Conservation (phyloP, 2,329 filamentous ascomycete species). For the Hirsutella minnesotensis region DNA sequence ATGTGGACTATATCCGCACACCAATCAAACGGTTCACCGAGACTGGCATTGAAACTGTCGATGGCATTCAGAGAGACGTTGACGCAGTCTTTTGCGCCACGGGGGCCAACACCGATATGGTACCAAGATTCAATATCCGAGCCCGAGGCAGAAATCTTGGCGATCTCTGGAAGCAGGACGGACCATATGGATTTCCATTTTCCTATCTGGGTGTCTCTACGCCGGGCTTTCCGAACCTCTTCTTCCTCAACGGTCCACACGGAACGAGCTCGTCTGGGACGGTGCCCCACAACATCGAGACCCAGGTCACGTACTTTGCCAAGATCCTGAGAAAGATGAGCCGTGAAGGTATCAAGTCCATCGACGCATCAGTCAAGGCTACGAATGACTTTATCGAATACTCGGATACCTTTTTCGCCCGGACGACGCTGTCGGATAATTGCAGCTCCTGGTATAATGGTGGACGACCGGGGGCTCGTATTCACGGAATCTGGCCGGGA, state of each 20-base stretch:
- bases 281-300: slow-evolving; percentile 55
- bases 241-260: slow-evolving; percentile 52
- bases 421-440: slow-evolving; percentile 44
- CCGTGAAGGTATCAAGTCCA: slow-evolving; percentile 52
- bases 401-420: slow-evolving; percentile 41
- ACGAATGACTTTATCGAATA: slow-evolving; percentile 54
- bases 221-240: slow-evolving; percentile 55
- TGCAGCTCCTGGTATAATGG: slow-evolving; percentile 67
- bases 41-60: slow-evolving; percentile 46
- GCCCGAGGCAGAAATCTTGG: slow-evolving; percentile 41
- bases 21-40: slow-evolving; percentile 46
- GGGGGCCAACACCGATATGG: slow-evolving; percentile 48
- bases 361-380: slow-evolving; percentile 44
- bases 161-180: slow-evolving; percentile 43
- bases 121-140: slow-evolving; percentile 48
- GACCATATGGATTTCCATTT: slow-evolving; percentile 49
- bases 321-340: slow-evolving; percentile 56
- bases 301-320: slow-evolving; percentile 51
- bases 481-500: slow-evolving; percentile 61
- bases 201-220: slow-evolving; percentile 54
- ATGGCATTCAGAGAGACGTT: slow-evolving; percentile 43
- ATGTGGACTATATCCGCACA: slow-evolving; percentile 48
- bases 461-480: slow-evolving; percentile 45
- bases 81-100: slow-evolving; percentile 60
- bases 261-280: slow-evolving; percentile 50